Conservation (phyloP, 148 eudicot genomes). For the Talinum fruticosum region DNA sequence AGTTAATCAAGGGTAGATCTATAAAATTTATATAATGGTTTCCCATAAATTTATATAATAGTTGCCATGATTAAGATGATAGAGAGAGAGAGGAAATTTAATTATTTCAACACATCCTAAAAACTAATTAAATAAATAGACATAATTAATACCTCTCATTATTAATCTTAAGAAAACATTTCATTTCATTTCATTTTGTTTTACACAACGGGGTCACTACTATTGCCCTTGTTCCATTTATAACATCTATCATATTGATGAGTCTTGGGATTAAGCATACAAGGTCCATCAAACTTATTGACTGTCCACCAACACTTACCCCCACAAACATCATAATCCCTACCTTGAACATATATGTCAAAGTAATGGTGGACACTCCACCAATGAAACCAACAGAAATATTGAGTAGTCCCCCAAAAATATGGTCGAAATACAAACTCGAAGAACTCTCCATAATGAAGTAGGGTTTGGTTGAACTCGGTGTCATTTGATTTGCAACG, state of each 20-base stretch:
- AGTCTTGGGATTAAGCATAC: not conserved
- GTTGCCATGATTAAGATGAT: no score
- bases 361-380: not conserved
- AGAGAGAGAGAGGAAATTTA: no score
- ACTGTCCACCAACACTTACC: not conserved
- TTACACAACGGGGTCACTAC: not conserved
- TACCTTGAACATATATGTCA: not conserved
- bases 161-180: not conserved
- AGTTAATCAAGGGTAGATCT: no score
- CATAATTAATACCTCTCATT: not conserved
- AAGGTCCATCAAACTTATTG: not conserved
- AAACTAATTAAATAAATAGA: not conserved
- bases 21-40: no score
- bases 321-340: not conserved
- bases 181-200: not conserved
- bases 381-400: not conserved
- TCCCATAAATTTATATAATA: no score
- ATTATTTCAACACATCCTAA: no score
- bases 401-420: conserved; percentile 1
- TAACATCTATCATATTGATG: not conserved
- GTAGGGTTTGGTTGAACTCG: not conserved
- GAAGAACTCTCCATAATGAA: not conserved
- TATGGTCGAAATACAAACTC: not conserved
- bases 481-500: not conserved
- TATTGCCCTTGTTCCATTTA: not conserved